Evolutionary conservation across 306 rosid genomes (phyloP), one percentile per base, ranked within the genome.

Genomic region (Corylus avellana): DNA sequence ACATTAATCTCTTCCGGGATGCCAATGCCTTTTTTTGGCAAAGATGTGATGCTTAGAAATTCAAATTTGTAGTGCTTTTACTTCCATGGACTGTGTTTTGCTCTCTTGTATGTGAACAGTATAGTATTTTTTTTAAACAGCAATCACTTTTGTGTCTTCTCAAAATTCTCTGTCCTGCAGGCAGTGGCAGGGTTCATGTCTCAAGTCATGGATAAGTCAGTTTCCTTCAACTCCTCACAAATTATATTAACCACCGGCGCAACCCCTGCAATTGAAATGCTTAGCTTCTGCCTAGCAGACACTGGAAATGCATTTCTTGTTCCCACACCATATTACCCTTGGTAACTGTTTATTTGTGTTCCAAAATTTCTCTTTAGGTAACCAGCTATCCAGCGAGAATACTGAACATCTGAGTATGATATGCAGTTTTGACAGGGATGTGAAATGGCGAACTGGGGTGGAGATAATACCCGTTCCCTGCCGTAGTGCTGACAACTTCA

Each of bases 251-350:
- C 93, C 47, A 85, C 97, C 18, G 98, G 98, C 39, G 86, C 90
- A 48, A 72, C 86, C 62, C 61, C 97, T 81, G 98, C 98, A 18
- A 87, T 90, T 51, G 98, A 95, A 81, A 93, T 90, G 37, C 94
- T 95, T 78, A 84, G 92, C 91, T 95, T 93, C 84, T 95, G 99
- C 87, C 80, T 95, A 37, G 98, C 98, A 16, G 99, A 95, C 83
- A 25, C 85, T 51, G 97, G 98, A 86, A 89, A 91, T 70, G 93
- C 94, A 53, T 93, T 95, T 89, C 98, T 95, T 75, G 97, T 91
- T 78, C 98, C 98, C 18, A 88, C 98, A 3, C 98, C 98, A 59
- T 89, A 88, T 78, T 81, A 90, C 84, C 97, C 96, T 7, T 80
- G 96, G 98, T 95, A 90, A 84, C 56, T 55, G 44, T 77, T 79